Evolutionary conservation across 164 flowering plant species (phyloP), one percentile per base, ranked within the genome.

Genomic region (Sedum album): DNA sequence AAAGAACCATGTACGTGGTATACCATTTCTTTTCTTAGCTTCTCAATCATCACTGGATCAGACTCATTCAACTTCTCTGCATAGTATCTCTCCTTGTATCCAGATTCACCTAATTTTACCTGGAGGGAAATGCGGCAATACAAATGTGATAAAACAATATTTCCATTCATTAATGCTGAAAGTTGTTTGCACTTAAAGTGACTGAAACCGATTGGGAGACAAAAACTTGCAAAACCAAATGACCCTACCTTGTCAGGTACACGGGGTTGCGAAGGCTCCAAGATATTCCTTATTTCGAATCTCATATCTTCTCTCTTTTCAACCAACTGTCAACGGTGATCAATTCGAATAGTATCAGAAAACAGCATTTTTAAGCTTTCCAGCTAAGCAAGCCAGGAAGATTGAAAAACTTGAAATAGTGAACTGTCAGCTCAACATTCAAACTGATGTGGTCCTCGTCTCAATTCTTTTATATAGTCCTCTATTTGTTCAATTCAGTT

Each of bases 71-170:
- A 90, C 71, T 95, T 95, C 81, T 95, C 97, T 20, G 70, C 62
- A 74, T 95, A 95, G 70, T 95, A 95, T 69, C 99, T 82, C 61
- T 89, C 97, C 71, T 86, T 95, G 75, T 88, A 92, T 38, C 99
- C 99, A 49, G 96, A 92, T 75, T 90, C 94, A 73, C 97, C 96
- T 73, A 95, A 74, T 75, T 84, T 95, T 68, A 95, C 84, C 99
- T 93, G 60, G 60, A 21, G 30, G 9, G 48, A 23, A 23, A 7
- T 53, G 13, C 26, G 13, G 2, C 28, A 53, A 7, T 53, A 25
- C 17, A 53, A 53, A 53, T 7, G 26, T 21, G 6, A 53, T 10
- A 53, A 53, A 8, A 53, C 9, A 53, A 2, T 6, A 21, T 7
- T 8, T 18, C 11, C 28, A 8, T 53, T 23, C 8, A 53, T 0